Base-by-base conservation (phyloP, 257 asterid species). In the Knoxia roxburghii region DNA sequence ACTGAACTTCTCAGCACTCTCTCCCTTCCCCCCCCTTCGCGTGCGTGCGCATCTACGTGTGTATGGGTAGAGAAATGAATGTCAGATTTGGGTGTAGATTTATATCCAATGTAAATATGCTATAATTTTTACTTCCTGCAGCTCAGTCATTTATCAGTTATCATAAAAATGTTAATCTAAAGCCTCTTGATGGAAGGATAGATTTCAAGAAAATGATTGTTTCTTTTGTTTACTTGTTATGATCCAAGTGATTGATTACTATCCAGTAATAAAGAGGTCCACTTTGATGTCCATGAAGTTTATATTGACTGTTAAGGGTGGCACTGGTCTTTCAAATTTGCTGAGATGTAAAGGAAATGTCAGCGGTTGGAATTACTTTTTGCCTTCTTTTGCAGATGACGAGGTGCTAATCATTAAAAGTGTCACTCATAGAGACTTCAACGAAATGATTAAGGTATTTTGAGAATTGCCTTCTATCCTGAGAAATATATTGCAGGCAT, bases 321-420 rank as follows among this genome's bases (percentile, higher is more conserved):
- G 26, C 63, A 30, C 39, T 59, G 73, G n/a, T 33, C 20, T 61
- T 62, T 49, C 29, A 35, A 26, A 4, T 43, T 61, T 54, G 33
- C 40, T 39, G 6, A 20, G n/a, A 45, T 58, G 6, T 4, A 45
- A 43, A 26, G 46, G 32, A 48, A 23, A 48, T 45, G 56, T 39
- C 29, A 41, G 58, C 69, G 7, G 66, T 50, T 55, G 24, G 23
- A 59, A n/a, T 68, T 61, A 68, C 29, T 64, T 32, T 48, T 10
- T 33, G 50, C 62, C 33, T 72, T 61, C 62, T 71, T 67, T 72
- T 79, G 85, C 94, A 89, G 98, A 75, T 74, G 86, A 84, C 64
- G 98, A 92, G 75, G 98, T 92, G 80, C 87, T 92, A 71, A 85
- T 92, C 54, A 87, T 92, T 80, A 92, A 89, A 83, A 92, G 98